Conservation (phyloP, 768 basidiomycete species). For the Lentinula boryana region DNA sequence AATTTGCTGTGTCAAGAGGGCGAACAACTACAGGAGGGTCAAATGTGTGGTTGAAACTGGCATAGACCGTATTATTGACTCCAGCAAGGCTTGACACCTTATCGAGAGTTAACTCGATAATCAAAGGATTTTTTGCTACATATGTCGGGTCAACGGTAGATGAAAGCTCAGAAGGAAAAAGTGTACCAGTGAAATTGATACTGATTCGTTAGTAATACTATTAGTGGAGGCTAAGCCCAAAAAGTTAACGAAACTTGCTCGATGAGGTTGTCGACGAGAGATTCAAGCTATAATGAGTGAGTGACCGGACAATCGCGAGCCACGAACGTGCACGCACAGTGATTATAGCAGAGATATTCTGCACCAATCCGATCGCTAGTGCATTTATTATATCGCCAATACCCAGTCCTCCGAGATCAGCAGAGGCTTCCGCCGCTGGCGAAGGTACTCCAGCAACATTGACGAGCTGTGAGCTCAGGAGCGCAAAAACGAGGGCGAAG, state of each 20-base stretch:
- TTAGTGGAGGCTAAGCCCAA: background rate
- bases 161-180: background rate
- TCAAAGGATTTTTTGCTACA: constrained; percentile 36
- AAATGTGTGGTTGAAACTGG: constrained; percentile 56
- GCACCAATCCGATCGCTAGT: constrained; percentile 32
- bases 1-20: constrained; percentile 46
- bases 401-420: constrained; percentile 15
- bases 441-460: constrained; percentile 17
- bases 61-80: constrained; percentile 48
- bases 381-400: constrained; percentile 36
- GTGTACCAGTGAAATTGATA: constrained; percentile 30
- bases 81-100: constrained; percentile 35
- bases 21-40: constrained; percentile 44
- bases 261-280: constrained; percentile 28
- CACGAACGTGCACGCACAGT: constrained; percentile 21
- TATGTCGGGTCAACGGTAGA: background rate
- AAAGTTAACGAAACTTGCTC: constrained; percentile 18
- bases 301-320: background rate
- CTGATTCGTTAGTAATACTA: constrained; percentile 10
- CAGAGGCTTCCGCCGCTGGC: background rate
- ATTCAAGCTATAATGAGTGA: constrained; percentile 23
- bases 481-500: background rate
- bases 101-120: constrained; percentile 40
- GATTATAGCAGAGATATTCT: constrained; percentile 30
- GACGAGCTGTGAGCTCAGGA: constrained; percentile 14